Evolutionary conservation across 805 yeast genomes (phyloP), one percentile per base, ranked within the genome.

Genomic region (Starmerella stigmatis): DNA sequence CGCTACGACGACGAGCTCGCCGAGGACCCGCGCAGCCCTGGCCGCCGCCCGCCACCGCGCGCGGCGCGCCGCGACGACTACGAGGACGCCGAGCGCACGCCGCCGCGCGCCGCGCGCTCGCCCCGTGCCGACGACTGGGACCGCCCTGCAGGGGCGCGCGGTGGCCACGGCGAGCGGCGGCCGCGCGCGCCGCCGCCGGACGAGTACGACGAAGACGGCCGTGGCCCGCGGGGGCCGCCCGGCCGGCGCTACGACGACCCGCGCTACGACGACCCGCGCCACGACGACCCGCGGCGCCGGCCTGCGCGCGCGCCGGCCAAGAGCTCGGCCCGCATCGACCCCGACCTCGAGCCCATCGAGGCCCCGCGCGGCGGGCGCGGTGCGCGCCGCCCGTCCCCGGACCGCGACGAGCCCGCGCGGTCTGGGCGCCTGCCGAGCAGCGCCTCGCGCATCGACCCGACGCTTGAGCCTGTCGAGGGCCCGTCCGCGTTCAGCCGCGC

Each of bases 71-170:
- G n/a, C 23, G 41, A 43, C 11, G 42, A 41, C 23, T 23, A 31
- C 13, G 35, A 28, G n/a, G 31, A 35, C 11, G 29, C 28, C 17
- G 20, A 26, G 25, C 30, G 40, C 9, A 5, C 28, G 30, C 30
- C 7, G 40, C 23, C 23, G 23, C 17, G 20, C 20, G 41, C 23
- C 28, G 31, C 31, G 15, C 38, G 31, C n/a, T 23, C 23, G 29
- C 22, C 12, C 22, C 21, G 23, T 19, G 46, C 39, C 25, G 47
- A 44, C 17, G 30, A 29, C 15, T 10, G 12, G 22, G 45, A 45
- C 29, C 30, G 35, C 23, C 31, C 34, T n/a, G n/a, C n/a, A n/a
- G n/a, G n/a, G n/a, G n/a, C n/a, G n/a, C n/a, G n/a, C n/a, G n/a
- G n/a, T n/a, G n/a, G n/a, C n/a, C n/a, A n/a, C 16, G 21, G 11